Percentiles rank a stretch among this genome's conserved stretches.
phyloP scores from a whole-genome alignment of 2,329 filamentous ascomycete genomes.

The Ophiostoma sp. region DNA sequence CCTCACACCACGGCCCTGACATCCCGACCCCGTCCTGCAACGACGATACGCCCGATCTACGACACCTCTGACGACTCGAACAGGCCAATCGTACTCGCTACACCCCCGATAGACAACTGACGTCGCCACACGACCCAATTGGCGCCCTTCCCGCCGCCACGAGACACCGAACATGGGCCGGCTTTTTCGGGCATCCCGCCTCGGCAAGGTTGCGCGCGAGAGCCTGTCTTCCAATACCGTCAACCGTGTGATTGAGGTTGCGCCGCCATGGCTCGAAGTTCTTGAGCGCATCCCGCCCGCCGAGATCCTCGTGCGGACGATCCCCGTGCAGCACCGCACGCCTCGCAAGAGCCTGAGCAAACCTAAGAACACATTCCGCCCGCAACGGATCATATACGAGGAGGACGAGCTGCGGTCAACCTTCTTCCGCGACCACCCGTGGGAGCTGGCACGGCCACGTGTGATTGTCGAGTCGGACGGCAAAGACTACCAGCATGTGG shows the following conservation, averaged over 20 bases:
- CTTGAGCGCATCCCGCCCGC: slow-evolving; percentile 51
- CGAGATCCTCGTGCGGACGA: slow-evolving; percentile 51
- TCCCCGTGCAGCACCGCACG: slow-evolving; percentile 44
- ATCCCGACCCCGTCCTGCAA: not conserved
- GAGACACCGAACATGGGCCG: slow-evolving; percentile 5
- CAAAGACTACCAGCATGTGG: slow-evolving; percentile 65
- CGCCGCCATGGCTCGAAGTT: slow-evolving; percentile 47
- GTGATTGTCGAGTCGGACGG: slow-evolving; percentile 81
- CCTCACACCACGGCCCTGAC: not conserved
- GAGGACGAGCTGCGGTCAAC: slow-evolving; percentile 75
- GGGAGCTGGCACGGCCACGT: slow-evolving; percentile 87
- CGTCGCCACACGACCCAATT: not conserved
- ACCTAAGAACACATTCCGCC: slow-evolving; percentile 72
- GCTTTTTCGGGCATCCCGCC: slow-evolving; percentile 36
- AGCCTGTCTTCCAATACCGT: slow-evolving; percentile 35
- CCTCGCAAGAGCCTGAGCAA: slow-evolving; percentile 49
- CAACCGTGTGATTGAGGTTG: slow-evolving; percentile 29
- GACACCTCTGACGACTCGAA: not conserved
- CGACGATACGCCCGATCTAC: not conserved
- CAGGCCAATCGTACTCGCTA: not conserved
- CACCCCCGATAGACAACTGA: not conserved
- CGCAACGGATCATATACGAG: slow-evolving; percentile 68
- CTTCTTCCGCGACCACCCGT: slow-evolving; percentile 93
- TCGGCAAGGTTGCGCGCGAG: slow-evolving; percentile 40
- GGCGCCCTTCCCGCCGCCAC: slow-evolving; percentile 8